Conservation (phyloP, 2,329 filamentous ascomycete species). For the Endoconidiophora polonica region DNA sequence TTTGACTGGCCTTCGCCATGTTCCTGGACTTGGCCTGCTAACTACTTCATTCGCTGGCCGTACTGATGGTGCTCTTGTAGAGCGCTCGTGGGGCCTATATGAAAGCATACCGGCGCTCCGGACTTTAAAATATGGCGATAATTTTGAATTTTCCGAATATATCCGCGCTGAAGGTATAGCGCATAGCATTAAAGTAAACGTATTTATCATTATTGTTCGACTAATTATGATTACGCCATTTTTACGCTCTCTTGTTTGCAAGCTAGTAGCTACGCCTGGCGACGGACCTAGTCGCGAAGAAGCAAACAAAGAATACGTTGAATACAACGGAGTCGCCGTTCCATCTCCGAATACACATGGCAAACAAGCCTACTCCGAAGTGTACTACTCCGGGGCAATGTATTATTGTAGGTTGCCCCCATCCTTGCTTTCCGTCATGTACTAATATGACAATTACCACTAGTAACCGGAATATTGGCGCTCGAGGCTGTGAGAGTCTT, state of each 20-base stretch:
- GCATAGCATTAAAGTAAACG: constrained; percentile 33
- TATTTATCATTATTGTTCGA: constrained; percentile 26
- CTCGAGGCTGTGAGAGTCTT: constrained; percentile 49
- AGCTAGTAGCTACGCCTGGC: constrained; percentile 34
- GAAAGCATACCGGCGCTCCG: constrained; percentile 27
- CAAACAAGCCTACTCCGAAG: constrained; percentile 37
- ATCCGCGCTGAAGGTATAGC: constrained; percentile 33
- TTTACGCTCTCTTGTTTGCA: constrained; percentile 28
- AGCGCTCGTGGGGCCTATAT: constrained; percentile 46
- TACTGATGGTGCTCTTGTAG: constrained; percentile 38
- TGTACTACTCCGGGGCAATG: constrained; percentile 34
- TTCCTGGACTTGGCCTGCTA: constrained; percentile 37
- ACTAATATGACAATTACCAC: neutral
- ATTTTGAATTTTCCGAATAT: constrained; percentile 42
- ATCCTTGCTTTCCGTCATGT: constrained; percentile 7
- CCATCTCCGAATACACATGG: constrained; percentile 17
- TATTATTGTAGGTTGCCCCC: constrained; percentile 42
- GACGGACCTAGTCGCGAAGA: constrained; percentile 36
- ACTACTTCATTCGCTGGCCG: constrained; percentile 33
- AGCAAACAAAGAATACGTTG: constrained; percentile 40
- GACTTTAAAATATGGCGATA: constrained; percentile 39
- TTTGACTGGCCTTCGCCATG: constrained; percentile 31
- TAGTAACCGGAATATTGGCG: constrained; percentile 49
- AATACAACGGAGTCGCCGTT: constrained; percentile 43
- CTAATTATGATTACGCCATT: constrained; percentile 30